Base-by-base conservation (phyloP, 129 eudicot genomes). In the Ambrosia trifida region DNA sequence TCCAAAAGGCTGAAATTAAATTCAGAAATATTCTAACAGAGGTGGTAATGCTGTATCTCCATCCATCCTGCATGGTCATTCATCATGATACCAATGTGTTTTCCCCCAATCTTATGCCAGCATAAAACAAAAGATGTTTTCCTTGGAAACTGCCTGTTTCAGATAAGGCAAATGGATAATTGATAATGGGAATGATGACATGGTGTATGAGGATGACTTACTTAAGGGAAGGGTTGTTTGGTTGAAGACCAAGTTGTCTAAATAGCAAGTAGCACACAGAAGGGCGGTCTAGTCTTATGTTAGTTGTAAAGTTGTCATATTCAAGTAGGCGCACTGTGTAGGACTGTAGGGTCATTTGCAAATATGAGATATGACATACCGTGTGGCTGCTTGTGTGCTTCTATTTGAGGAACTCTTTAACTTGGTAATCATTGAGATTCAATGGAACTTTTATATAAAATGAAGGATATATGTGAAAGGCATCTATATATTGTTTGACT, bases 371-470 rank as follows among this genome's bases (percentile, higher is more conserved):
- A 35, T 11, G 63, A 38, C 63, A 69, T 51, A 16, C 0, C 51
- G 41, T 69, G 65, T 19, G 74, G 40, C 38, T 20, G 74, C n/a
- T 38, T 70, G 38, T 36, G 65, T 70, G 28, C 60, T 54, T 36
- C 3, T 46, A 0, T 53, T 57, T 8, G 19, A 44, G 41, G 12
- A 45, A 31, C 40, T 68, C 60, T 31, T 47, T 47, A 33, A 36
- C 64, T 35, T 69, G 65, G 50, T 70, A 70, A 70, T 38, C 24
- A 70, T 38, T 38, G 51, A 38, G 19, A 52, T 52, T 35, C 35
- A 36, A 52, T 69, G 50, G 47, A 69, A 69, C 5, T 33, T 51
- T 16, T 68, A 68, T 47, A 68, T 49, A 68, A 36, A 54, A 4
- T 49, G 61, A 30, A 38, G 53, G 56, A 71, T 57, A 30, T 56